A percentile compares a stretch with the other conserved stretches of the same genome.
Evolutionary conservation across 2,329 filamentous ascomycete species (phyloP).

Genomic region (Fusarium tricinctum): DNA sequence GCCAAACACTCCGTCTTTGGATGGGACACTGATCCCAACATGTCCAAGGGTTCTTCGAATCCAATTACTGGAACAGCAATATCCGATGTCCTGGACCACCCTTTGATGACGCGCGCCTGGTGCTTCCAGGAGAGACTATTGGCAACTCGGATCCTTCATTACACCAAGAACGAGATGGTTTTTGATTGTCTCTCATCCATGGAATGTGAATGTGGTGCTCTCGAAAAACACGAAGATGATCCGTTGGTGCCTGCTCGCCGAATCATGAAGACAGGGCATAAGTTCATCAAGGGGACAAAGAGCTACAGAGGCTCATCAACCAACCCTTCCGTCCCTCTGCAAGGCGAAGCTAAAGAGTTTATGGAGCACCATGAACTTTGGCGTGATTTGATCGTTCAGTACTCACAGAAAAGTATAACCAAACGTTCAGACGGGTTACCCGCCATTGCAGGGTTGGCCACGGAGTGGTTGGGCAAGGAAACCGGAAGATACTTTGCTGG

Average conservation of each 20-base stretch:
- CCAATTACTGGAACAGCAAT: constrained; percentile 5
- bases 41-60: constrained; percentile 24
- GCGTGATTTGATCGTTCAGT: constrained; percentile 46
- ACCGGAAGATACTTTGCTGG: constrained; percentile 47
- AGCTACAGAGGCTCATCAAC: not conserved
- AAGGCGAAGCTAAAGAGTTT: constrained; percentile 19
- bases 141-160: constrained; percentile 49
- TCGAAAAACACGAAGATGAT: constrained; percentile 37
- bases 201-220: constrained; percentile 47
- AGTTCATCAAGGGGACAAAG: constrained; percentile 27
- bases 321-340: not conserved
- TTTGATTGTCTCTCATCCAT: constrained; percentile 46
- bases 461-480: constrained; percentile 30
- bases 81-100: constrained; percentile 26
- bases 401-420: constrained; percentile 44
- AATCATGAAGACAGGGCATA: constrained; percentile 44
- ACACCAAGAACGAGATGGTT: constrained; percentile 46
- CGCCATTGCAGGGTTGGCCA: constrained; percentile 46
- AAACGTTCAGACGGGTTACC: constrained; percentile 42
- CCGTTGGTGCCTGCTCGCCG: constrained; percentile 34
- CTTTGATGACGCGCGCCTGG: constrained; percentile 49
- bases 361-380: constrained; percentile 40
- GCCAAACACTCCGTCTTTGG: constrained; percentile 34
- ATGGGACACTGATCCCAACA: constrained; percentile 10
- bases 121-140: constrained; percentile 51